phyloP scores from a whole-genome alignment of 306 rosid species.

The Lathyrus oleraceus region DNA sequence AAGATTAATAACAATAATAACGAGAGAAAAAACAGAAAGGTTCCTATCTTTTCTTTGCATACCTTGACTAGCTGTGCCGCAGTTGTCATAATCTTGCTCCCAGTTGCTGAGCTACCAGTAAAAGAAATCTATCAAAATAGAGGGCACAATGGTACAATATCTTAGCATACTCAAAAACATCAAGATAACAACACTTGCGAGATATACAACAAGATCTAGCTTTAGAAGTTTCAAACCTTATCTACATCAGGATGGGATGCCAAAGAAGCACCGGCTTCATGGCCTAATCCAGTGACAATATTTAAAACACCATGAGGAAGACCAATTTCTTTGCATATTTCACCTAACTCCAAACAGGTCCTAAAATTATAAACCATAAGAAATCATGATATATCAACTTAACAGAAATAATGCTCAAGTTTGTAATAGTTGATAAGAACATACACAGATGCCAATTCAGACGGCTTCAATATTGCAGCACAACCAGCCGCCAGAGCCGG shows the following conservation, averaged over 20 bases:
- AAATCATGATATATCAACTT: conserved; percentile 21
- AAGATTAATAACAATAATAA: no score
- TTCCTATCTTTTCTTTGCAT: no score
- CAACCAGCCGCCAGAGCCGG: conserved; percentile 98
- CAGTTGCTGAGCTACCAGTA: conserved; percentile 89
- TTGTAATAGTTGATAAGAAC: conserved; percentile 38
- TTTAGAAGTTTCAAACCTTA: conserved; percentile 54
- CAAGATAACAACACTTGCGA: not conserved
- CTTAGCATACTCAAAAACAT: conserved; percentile 31
- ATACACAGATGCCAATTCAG: conserved; percentile 92
- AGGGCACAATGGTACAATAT: conserved; percentile 11
- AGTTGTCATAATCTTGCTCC: conserved; percentile 84
- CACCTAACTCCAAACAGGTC: conserved; percentile 88
- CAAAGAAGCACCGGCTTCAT: conserved; percentile 96
- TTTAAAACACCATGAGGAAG: conserved; percentile 86
- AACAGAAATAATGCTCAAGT: conserved; percentile 15
- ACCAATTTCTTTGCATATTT: conserved; percentile 72
- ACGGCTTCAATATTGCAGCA: conserved; percentile 92
- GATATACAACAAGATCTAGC: conserved; percentile 10
- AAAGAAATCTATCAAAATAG: conserved; percentile 74
- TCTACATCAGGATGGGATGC: conserved; percentile 90
- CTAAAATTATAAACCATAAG: conserved; percentile 47
- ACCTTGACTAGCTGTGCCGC: conserved; percentile 91
- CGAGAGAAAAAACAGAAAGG: no score
- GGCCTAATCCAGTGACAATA: conserved; percentile 86